Evolutionary conservation across 2,329 filamentous ascomycete species (phyloP), one percentile per base, ranked within the genome.

Genomic region (Aureobasidium sp.): DNA sequence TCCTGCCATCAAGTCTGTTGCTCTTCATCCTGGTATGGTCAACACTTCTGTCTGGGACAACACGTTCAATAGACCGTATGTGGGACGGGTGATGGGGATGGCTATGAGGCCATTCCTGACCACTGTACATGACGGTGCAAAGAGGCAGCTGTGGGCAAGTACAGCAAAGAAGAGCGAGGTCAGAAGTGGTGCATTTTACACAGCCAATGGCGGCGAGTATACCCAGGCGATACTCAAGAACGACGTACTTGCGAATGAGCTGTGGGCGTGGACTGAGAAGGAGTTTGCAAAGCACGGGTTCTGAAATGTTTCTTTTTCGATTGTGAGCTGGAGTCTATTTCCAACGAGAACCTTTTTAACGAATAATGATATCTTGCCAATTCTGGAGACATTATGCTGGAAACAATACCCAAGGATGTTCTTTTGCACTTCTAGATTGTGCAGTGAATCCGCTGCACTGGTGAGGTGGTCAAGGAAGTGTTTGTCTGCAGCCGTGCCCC

Each of bases 21-120:
- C 74, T 0, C 63, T 80, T 1, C 74, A 78, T 61, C 78, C 78
- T 0, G 78, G 77, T 2, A 68, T 74, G 4, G 74, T 78, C 31
- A 63, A 66, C 3, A 79, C 77, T 0, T 69, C 67, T 1, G 58
- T 80, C 6, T 65, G 74, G 5, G 66, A 67, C 17, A 12, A 66
- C 60, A 56, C 67, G 24, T 58, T 64, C 17, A 66, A 64, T 12
- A 42, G 62, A 49, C 64, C 63, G 7, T 62, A 33, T 60, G 66
- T 63, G 9, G 58, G 58, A 3, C 33, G 39, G 48, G 19, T 22
- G 3, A 27, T 53, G 24, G 6, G n/a, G 1, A 1, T 48, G 29
- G 0, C 66, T 0, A 60, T 56, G 5, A 47, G 45, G 1, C 42
- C 62, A 49, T 19, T 56, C 11, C 63, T 66, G 11, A 68, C 65